A percentile compares a stretch with the other conserved stretches of the same genome.
These are phyloP conservation scores for Borovskyia barvae DNA, from an alignment of 208 protist species.

Conservation along the genomic window DNA sequence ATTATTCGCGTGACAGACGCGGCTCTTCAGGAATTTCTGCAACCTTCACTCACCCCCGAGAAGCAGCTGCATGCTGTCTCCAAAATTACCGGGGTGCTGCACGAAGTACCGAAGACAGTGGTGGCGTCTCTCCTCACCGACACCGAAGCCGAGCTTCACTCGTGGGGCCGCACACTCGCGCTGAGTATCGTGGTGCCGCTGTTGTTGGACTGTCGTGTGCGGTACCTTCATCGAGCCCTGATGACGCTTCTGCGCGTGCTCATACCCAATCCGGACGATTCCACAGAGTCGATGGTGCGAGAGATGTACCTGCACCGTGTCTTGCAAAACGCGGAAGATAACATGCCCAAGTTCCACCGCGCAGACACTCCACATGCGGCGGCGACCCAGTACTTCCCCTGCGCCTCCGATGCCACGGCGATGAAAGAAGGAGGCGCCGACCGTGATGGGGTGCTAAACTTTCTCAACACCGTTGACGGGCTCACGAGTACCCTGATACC, in stretches of 20 bases:
- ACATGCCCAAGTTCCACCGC: background rate
- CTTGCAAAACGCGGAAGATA: conserved; percentile 1
- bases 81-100: conserved; percentile 51
- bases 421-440: conserved; percentile 2
- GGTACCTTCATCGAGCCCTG: conserved; percentile 83
- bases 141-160: conserved; percentile 5
- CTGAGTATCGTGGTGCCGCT: conserved; percentile 61
- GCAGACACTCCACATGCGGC: background rate
- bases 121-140: conserved; percentile 2
- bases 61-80: conserved; percentile 68
- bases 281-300: conserved; percentile 6
- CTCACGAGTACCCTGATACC: conserved; percentile 66
- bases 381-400: conserved; percentile 17
- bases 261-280: conserved; percentile 5
- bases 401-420: background rate
- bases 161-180: conserved; percentile 23
- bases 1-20: conserved; percentile 28
- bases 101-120: conserved; percentile 29
- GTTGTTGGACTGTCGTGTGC: conserved; percentile 74
- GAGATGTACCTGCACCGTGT: conserved; percentile 15
- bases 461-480: conserved; percentile 76
- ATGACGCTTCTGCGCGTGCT: conserved; percentile 59
- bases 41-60: conserved; percentile 51
- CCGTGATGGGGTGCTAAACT: conserved; percentile 48
- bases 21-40: conserved; percentile 42